Percentiles rank a stretch among this genome's conserved stretches.
These are phyloP conservation scores for Xylariaceae sp. DNA, from an alignment of 2,329 filamentous ascomycete genomes.

Conservation along the genomic window DNA sequence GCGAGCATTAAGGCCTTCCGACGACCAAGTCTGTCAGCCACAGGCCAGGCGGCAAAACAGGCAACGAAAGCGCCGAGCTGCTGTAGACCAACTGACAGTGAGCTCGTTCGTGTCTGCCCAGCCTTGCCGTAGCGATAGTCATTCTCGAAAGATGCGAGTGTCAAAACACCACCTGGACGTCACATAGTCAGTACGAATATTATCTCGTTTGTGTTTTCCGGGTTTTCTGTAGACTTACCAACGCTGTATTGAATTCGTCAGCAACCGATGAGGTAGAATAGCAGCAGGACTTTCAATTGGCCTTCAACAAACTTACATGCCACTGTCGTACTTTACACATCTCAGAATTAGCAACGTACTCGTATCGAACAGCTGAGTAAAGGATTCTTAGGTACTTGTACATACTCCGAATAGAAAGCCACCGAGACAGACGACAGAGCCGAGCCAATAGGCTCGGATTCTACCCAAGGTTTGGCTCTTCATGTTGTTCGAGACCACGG, in stretches of 20 bases:
- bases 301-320: constrained; percentile 29
- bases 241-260: constrained; percentile 19
- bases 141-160: constrained; percentile 26
- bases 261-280: constrained; percentile 1
- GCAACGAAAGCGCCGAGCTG: constrained; percentile 32
- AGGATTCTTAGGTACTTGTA: no score
- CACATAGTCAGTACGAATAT: constrained; percentile 5
- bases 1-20: constrained; percentile 34
- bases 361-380: no score
- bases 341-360: no score
- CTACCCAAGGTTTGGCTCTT: constrained; percentile 31
- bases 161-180: constrained; percentile 30
- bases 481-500: constrained; percentile 14
- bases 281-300: background rate
- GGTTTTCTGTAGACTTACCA: constrained; percentile 21
- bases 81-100: constrained; percentile 30
- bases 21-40: constrained; percentile 29
- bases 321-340: constrained; percentile 33
- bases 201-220: background rate
- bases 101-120: constrained; percentile 25
- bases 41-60: constrained; percentile 31
- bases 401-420: constrained; percentile 40
- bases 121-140: constrained; percentile 26
- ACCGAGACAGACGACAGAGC: constrained; percentile 47
- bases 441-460: constrained; percentile 48